These are phyloP conservation scores for Daldinia sp. DNA, from an alignment of 2,329 filamentous ascomycete species.

Conservation along the genomic window DNA sequence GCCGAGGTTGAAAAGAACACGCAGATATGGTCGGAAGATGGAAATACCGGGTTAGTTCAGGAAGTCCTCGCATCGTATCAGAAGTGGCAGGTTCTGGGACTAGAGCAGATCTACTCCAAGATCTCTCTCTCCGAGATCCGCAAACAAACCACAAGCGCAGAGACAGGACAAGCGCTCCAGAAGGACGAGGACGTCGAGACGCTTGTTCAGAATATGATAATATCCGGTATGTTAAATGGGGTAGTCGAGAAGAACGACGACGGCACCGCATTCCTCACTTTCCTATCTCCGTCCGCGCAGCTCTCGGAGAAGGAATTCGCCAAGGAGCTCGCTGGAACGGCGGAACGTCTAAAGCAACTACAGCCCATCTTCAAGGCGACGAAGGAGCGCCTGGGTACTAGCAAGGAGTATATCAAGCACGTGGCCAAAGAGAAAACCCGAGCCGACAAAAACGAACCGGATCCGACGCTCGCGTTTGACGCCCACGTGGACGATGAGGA, in stretches of 20 bases:
- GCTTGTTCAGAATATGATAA: conserved; percentile 68
- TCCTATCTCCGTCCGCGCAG: conserved; percentile 58
- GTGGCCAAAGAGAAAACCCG: conserved; percentile 61
- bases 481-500: conserved; percentile 70
- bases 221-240: conserved; percentile 64
- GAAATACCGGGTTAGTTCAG: conserved; percentile 76
- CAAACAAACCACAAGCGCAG: conserved; percentile 64
- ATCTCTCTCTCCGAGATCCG: conserved; percentile 67
- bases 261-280: conserved; percentile 64
- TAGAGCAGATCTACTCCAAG: conserved; percentile 77
- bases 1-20: conserved; percentile 71
- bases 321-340: conserved; percentile 58
- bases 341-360: conserved; percentile 59
- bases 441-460: conserved; percentile 58
- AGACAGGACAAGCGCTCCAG: conserved; percentile 61
- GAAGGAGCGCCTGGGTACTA: conserved; percentile 66
- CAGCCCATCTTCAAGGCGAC: conserved; percentile 63
- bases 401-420: conserved; percentile 67
- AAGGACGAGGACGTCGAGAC: conserved; percentile 59
- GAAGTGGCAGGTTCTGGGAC: conserved; percentile 78
- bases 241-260: conserved; percentile 61
- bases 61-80: conserved; percentile 79
- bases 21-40: conserved; percentile 75
- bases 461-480: conserved; percentile 58
- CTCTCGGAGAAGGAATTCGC: conserved; percentile 66